Evolutionary conservation across 345 rosid species (phyloP), one percentile per base, ranked within the genome.

Genomic region (Tarenaya hassleriana): DNA sequence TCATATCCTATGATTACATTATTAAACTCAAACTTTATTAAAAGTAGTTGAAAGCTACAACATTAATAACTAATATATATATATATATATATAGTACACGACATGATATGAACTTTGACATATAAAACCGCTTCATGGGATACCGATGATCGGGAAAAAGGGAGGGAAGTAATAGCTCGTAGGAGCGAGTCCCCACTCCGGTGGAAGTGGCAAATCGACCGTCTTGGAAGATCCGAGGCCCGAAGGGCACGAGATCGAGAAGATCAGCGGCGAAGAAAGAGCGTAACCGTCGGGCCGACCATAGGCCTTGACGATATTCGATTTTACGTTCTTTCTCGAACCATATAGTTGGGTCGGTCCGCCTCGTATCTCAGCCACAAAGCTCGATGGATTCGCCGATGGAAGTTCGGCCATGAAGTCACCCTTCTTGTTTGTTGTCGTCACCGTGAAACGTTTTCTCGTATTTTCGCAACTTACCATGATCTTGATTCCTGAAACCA

Each of bases 161-260:
- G 95, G 94, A 49, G 84, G 82, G 44, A 73, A 0, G 19, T 90
- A 90, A 34, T 75, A 84, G 73, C 97, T 90, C 2, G 94, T 67
- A 8, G 95, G 97, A 20, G 97, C 88, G 10, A 90, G 64, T 2
- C 97, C 97, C 97, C 97, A 90, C 47, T 80, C 91, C 2, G 17
- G 56, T 3, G 97, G 97, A 10, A 89, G 56, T 8, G 97, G 97
- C 50, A 90, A 50, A 63, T 90, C 78, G 27, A 84, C 2, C 10
- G 94, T 86, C 81, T 77, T 82, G 11, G 95, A 32, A 8, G 68
- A 56, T 8, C 67, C 49, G 13, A 56, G 48, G 31, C 39, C 62
- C 50, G 62, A 50, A 42, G 77, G 74, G 16, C 77, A 73, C 38
- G 83, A 58, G 8, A 70, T 69, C 61, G 72, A 80, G 74, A 90